Percentiles rank a stretch among this genome's conserved stretches.
These are phyloP conservation scores for Circinella umbellata DNA, from an alignment of 371 early-diverging fungal genomes.

Conservation along the genomic window DNA sequence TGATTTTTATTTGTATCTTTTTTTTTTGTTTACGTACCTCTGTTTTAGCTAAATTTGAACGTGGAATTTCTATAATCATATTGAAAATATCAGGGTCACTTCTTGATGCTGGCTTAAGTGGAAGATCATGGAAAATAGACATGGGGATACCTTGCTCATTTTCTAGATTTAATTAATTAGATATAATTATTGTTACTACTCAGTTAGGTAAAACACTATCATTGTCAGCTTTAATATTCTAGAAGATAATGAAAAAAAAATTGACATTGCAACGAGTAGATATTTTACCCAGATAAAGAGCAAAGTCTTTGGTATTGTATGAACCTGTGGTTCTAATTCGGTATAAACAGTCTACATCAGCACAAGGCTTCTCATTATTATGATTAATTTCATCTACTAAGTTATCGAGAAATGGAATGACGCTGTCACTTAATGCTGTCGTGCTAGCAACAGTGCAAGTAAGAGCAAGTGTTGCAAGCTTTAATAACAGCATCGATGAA, in stretches of 20 bases:
- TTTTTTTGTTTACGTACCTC: conserved; percentile 75
- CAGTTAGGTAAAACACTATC: no score
- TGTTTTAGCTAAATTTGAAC: conserved; percentile 99
- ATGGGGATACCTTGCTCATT: conserved; percentile 15
- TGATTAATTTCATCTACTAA: not conserved
- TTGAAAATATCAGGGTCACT: conserved; percentile 47
- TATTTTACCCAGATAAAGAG: conserved; percentile 2
- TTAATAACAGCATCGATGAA: not conserved
- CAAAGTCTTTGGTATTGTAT: not conserved
- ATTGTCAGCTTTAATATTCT: no score
- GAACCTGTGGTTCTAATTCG: not conserved
- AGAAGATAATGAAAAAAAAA: no score
- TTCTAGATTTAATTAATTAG: not conserved
- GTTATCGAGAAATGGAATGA: not conserved
- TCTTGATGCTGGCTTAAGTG: conserved; percentile 8
- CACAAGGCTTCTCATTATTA: not conserved
- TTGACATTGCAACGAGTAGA: no score
- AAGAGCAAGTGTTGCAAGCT: not conserved
- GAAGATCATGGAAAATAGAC: conserved; percentile 19
- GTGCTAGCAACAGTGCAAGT: not conserved
- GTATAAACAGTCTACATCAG: conserved; percentile 8
- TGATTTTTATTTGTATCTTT: no score
- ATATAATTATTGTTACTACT: not conserved
- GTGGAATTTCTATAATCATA: conserved; percentile 99
- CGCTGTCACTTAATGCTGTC: no score